These are phyloP conservation scores for Ophiostoma himal-ulmi DNA, from an alignment of 2,329 filamentous ascomycete species.

Conservation along the genomic window DNA sequence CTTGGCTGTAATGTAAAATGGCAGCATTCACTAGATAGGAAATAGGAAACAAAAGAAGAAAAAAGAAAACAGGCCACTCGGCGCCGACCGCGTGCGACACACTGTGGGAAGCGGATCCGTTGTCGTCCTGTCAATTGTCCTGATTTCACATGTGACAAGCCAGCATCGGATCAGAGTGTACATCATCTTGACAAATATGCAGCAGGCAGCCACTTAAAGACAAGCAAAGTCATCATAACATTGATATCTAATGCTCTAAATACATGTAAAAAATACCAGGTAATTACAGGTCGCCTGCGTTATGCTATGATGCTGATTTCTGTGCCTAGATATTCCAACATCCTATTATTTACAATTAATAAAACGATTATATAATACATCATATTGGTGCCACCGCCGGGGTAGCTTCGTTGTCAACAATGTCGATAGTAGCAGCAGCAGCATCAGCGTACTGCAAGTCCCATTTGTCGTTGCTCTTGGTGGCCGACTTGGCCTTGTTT, in stretches of 20 bases:
- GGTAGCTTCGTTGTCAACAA: not conserved
- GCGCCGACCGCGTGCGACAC: not conserved
- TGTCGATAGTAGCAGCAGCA: not conserved
- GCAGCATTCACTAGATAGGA: no score
- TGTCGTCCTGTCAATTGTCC: not conserved
- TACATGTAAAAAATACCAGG: not conserved
- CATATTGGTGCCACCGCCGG: not conserved
- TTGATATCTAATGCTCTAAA: not conserved
- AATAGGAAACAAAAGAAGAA: no score
- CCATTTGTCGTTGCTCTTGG: constrained; percentile 12
- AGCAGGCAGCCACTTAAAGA: not conserved
- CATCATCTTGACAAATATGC: not conserved
- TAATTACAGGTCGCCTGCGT: not conserved
- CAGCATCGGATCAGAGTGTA: not conserved
- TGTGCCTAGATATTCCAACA: not conserved
- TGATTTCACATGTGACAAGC: constrained; percentile 5
- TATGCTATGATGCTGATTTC: not conserved
- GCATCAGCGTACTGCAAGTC: constrained; percentile 11
- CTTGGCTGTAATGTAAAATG: not conserved
- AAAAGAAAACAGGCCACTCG: not conserved
- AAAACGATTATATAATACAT: not conserved
- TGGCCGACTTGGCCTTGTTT: not conserved
- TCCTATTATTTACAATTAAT: not conserved
- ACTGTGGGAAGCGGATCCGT: not conserved
- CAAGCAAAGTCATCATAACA: not conserved